Evolutionary conservation across 2,329 filamentous ascomycete species (phyloP), one percentile per base, ranked within the genome.

Genomic region (Colletotrichum tabaci): DNA sequence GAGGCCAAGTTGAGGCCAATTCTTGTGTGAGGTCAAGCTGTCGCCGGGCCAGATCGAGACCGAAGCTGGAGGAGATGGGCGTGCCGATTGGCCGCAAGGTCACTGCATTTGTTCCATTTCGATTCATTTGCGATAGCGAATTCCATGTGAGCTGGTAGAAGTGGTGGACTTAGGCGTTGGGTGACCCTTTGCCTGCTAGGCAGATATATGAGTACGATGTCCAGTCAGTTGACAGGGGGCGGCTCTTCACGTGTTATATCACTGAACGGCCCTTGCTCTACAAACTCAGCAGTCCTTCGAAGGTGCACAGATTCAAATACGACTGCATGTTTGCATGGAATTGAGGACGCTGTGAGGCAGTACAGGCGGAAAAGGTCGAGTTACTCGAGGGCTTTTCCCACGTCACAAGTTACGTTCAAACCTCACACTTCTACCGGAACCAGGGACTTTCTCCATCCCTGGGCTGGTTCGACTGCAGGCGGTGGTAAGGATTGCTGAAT

Each of bases 1-100:
- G 60, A 52, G 60, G 60, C 30, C 46, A 61, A 61, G 18, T 40
- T 16, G 23, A 61, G 44, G 42, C 42, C 57, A 49, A 47, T 47
- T 30, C 42, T 44, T 21, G 9, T 16, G n/a, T 23, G 53, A 57
- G 53, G 53, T 30, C 53, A 44, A 58, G 23, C n/a, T 57, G 10
- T 6, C 18, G 18, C 13, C 15, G n/a, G 35, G 15, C 13, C 4
- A 15, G 30, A 13, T 15, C 15, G 60, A 42, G n/a, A 46, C 18
- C 46, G n/a, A n/a, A 52, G 12, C 6, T 21, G 6, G n/a, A 16
- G n/a, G n/a, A 6, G 6, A 2, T 12, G 16, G 9, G 16, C 4
- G 16, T 18, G 12, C 16, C n/a, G 4, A 10, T 10, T 35, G 16
- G 16, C 4, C n/a, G 30, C 12, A 38, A 5, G 23, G 9, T 12